These are phyloP conservation scores for Hypoxylon cercidicola DNA, from an alignment of 495 filamentous ascomycete species.

Conservation along the genomic window DNA sequence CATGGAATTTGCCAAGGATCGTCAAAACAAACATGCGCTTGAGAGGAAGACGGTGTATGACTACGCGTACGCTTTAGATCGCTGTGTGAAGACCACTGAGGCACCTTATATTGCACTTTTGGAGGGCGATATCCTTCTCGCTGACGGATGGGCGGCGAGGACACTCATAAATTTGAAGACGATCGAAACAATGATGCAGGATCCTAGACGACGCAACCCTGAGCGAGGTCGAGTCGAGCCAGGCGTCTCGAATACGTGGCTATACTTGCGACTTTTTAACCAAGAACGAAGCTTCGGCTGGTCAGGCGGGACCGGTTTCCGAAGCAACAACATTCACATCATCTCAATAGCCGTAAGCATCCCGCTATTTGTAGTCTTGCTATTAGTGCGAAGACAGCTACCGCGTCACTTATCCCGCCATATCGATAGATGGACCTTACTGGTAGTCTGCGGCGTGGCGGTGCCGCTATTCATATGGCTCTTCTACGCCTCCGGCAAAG, in stretches of 20 bases:
- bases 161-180: conserved; percentile 51
- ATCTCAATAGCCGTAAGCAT: conserved; percentile 44
- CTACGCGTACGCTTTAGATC: conserved; percentile 56
- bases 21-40: conserved; percentile 37
- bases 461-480: conserved; percentile 53
- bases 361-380: conserved; percentile 24
- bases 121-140: conserved; percentile 61
- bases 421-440: conserved; percentile 51
- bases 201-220: conserved; percentile 34
- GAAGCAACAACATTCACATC: conserved; percentile 53
- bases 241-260: conserved; percentile 49
- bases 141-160: conserved; percentile 58
- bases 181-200: conserved; percentile 45
- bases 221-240: conserved; percentile 28
- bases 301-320: conserved; percentile 49
- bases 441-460: conserved; percentile 50
- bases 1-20: conserved; percentile 38
- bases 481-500: conserved; percentile 60
- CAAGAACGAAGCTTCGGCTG: conserved; percentile 56
- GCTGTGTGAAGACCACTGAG: conserved; percentile 50
- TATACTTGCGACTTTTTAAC: conserved; percentile 63
- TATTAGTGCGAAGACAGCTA: conserved; percentile 28
- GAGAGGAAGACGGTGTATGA: conserved; percentile 53
- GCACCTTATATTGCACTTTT: conserved; percentile 60
- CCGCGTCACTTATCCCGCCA: conserved; percentile 39